phyloP scores from a whole-genome alignment of 257 asterid species.

The Rubia yunnanensis region DNA sequence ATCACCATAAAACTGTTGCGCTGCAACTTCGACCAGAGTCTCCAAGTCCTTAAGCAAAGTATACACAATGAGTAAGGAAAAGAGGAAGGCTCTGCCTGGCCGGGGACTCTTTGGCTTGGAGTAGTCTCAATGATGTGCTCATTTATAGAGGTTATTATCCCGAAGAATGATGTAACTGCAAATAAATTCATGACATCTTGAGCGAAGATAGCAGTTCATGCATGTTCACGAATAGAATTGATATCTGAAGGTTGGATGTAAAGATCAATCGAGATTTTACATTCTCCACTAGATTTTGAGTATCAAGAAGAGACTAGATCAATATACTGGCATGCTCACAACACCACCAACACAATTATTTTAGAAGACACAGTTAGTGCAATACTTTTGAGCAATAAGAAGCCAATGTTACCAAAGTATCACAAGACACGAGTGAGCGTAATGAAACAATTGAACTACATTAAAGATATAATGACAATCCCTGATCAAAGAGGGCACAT shows the following conservation, averaged over 20 bases:
- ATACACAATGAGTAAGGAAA: slow-evolving; percentile 74
- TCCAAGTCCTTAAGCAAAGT: slow-evolving; percentile 93
- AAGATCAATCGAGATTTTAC: not conserved
- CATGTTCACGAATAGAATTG: not conserved
- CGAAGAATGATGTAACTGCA: slow-evolving; percentile 83
- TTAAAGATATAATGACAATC: too few species aligned
- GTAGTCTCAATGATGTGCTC: slow-evolving; percentile 74
- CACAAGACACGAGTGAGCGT: too few species aligned
- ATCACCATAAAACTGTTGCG: slow-evolving; percentile 71
- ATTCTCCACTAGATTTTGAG: not conserved
- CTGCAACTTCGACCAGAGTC: slow-evolving; percentile 89
- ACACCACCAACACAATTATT: not conserved
- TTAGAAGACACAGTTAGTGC: not conserved
- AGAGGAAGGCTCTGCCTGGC: slow-evolving; percentile 43
- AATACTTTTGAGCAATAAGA: slow-evolving; percentile 33
- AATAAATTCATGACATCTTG: slow-evolving; percentile 5
- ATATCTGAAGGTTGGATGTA: not conserved
- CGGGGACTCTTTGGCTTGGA: slow-evolving; percentile 29
- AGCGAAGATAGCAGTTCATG: not conserved
- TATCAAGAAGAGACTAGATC: too few species aligned
- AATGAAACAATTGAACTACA: too few species aligned
- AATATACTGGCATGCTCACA: not conserved
- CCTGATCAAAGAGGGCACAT: too few species aligned
- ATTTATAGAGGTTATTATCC: slow-evolving; percentile 63
- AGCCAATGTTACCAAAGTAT: slow-evolving; percentile 83